Evolutionary conservation across 1,284 basidiomycete genomes (phyloP), one percentile per base, ranked within the genome.

Genomic region (Ceratorhiza oryzae-sativae): DNA sequence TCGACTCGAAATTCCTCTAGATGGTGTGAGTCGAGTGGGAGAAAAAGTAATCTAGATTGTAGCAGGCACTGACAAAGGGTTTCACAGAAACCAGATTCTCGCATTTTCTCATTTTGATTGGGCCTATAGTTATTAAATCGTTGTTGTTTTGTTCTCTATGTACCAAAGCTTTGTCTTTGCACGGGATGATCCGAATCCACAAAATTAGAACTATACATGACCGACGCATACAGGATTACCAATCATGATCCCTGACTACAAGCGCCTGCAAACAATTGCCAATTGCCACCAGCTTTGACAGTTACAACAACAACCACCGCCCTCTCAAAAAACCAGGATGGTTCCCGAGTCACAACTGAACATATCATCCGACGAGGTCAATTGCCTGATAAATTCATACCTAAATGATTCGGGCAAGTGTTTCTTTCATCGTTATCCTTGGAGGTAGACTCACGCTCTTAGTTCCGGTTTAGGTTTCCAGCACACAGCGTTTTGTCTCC

Each of bases 331-430:
- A 67, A 56, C 63, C 34, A 56, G 34, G 45, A 67, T 67, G 63
- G 34, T 55, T 30, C 34, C 63, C 36, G 63, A 67, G 18, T 63
- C 61, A 25, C 61, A 63, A 13, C 36, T 77, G 36, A 77, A 76
- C 32, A 90, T 94, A 76, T 88, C 88, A 48, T 89, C 92, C 48
- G 92, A 93, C 77, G 92, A 94, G 78, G 84, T 94, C 70, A 94
- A 94, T 79, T 90, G 89, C 77, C 86, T 94, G 72, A 88, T 94
- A 62, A 88, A 93, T 80, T 84, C 91, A 0, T 94, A 94, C 79
- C 87, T 94, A 73, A 83, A 88, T 75, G 92, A 94, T 77, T 91
- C 90, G 53, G 91, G 91, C 91, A 36, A 9, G 75, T 27, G 77
- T 68, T 65, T 23, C 68, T 15, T 25, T 13, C 36, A 39, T 6